Percentiles rank a stretch among this genome's conserved stretches.
Evolutionary conservation across 305 asterid species (phyloP).

Genomic region (Rubia balearica): DNA sequence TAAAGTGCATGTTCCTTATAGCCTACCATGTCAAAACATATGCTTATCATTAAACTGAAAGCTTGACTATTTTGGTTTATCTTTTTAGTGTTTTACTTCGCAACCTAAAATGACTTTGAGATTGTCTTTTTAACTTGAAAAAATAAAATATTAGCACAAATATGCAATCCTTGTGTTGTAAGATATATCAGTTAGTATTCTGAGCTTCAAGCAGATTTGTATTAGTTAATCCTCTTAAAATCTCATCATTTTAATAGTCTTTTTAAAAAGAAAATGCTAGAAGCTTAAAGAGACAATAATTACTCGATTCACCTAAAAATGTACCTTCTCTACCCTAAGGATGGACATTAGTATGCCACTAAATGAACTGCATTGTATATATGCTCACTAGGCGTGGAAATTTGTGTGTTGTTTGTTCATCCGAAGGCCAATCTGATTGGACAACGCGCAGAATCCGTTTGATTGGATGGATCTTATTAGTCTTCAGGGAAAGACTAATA

Average conservation of each 20-base stretch:
- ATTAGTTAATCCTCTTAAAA: too few species aligned
- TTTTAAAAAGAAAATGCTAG: background rate
- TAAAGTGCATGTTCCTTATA: background rate
- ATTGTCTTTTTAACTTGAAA: background rate
- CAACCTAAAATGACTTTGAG: background rate
- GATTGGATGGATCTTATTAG: conserved; percentile 96
- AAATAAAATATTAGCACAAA: background rate
- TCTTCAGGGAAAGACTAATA: conserved; percentile 80
- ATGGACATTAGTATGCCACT: background rate
- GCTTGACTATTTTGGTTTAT: background rate
- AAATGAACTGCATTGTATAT: background rate
- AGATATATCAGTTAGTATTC: too few species aligned
- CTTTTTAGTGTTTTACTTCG: too few species aligned
- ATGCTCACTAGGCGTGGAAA: background rate
- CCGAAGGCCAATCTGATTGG: conserved; percentile 15
- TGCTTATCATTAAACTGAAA: background rate
- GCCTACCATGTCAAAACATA: background rate
- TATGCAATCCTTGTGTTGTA: too few species aligned
- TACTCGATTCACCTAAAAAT: background rate
- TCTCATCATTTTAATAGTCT: too few species aligned
- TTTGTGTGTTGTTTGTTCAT: background rate
- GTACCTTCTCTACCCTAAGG: background rate
- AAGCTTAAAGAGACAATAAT: background rate
- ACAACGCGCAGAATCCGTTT: conserved; percentile 56
- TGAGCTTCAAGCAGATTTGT: too few species aligned